Evolutionary conservation across 306 rosid genomes (phyloP).

Genomic region (Cicer arietinum): DNA sequence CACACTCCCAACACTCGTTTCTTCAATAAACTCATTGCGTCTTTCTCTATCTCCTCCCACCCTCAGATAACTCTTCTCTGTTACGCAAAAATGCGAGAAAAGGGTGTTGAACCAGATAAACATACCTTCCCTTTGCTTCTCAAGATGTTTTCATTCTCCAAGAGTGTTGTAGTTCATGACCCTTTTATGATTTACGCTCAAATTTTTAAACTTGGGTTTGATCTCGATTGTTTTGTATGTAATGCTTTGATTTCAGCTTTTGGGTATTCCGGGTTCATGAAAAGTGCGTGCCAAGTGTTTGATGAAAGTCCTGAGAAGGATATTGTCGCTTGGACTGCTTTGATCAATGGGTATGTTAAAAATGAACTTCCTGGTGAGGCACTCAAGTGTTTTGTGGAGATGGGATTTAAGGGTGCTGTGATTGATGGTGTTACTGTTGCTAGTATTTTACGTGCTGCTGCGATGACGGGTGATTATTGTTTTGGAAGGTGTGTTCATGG

Average conservation of each 20-base stretch:
- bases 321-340: constrained; percentile 51
- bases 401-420: constrained; percentile 36
- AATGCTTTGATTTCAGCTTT: constrained; percentile 47
- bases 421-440: constrained; percentile 46
- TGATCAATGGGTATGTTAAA: constrained; percentile 52
- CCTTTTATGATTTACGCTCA: constrained; percentile 46
- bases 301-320: constrained; percentile 44
- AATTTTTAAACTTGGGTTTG: constrained; percentile 49
- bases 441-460: constrained; percentile 48
- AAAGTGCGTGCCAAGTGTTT: constrained; percentile 49
- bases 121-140: constrained; percentile 59
- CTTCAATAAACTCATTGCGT: constrained; percentile 42
- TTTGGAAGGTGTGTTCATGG: constrained; percentile 58
- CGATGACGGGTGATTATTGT: constrained; percentile 41
- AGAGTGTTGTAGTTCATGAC: not conserved
- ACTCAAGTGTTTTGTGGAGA: constrained; percentile 44
- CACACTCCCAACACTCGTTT: constrained; percentile 36
- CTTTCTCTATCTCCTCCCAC: constrained; percentile 31
- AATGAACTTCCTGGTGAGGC: constrained; percentile 47
- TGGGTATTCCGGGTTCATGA: constrained; percentile 46
- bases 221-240: constrained; percentile 44
- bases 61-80: constrained; percentile 39
- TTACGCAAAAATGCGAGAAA: constrained; percentile 43
- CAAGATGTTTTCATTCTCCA: constrained; percentile 47
- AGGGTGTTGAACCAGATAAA: constrained; percentile 46